These are phyloP conservation scores for Mangifera indica DNA, from an alignment of 345 rosid species.

Conservation along the genomic window DNA sequence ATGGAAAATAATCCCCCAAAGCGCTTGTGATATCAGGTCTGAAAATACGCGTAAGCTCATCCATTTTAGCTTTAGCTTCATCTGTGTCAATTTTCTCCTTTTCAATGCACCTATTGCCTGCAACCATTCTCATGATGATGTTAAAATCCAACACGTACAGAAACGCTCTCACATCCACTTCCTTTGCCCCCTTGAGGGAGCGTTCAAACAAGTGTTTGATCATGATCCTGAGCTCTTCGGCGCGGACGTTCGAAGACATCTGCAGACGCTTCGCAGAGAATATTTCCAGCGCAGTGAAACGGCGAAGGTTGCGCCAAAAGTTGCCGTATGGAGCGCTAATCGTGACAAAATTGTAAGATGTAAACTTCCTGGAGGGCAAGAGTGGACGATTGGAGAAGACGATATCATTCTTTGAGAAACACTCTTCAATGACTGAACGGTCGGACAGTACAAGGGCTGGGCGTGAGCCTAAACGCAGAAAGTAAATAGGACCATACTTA, in stretches of 20 bases:
- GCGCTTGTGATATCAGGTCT: not conserved
- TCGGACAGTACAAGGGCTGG: slow-evolving; percentile 27
- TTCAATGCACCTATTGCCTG: not conserved
- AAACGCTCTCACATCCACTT: not conserved
- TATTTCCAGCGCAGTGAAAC: not conserved
- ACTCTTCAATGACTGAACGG: slow-evolving; percentile 12
- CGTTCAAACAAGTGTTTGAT: not conserved
- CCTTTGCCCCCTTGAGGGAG: not conserved
- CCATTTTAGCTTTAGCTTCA: not conserved
- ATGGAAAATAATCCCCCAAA: slow-evolving; percentile 8
- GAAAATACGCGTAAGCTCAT: not conserved
- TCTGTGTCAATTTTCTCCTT: slow-evolving; percentile 4
- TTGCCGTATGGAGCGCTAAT: slow-evolving; percentile 1
- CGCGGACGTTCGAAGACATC: not conserved
- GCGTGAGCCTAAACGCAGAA: slow-evolving; percentile 25
- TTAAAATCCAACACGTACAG: not conserved
- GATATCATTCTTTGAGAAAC: slow-evolving; percentile 1
- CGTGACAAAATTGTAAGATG: not conserved
- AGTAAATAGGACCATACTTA: slow-evolving; percentile 26
- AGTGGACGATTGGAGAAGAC: not conserved
- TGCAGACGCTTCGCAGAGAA: not conserved
- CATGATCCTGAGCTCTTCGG: not conserved
- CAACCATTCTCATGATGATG: slow-evolving; percentile 3
- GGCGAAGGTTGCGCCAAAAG: slow-evolving; percentile 5
- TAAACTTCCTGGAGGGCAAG: not conserved